phyloP scores from a whole-genome alignment of 805 yeast genomes.

The Candida ficus region DNA sequence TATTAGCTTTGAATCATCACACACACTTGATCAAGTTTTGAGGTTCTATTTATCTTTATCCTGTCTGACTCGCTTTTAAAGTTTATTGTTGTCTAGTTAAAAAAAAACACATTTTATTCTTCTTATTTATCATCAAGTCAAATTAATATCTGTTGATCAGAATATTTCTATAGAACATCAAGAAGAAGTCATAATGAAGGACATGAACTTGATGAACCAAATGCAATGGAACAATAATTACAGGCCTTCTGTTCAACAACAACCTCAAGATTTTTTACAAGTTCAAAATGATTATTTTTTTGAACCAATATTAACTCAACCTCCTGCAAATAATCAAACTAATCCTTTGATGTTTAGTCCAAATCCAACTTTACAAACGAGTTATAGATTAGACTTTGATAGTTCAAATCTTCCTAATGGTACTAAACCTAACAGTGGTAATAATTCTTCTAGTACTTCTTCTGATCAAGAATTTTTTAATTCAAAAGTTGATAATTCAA shows the following conservation, averaged over 20 bases:
- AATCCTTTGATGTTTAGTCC: background rate
- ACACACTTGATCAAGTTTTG: too few relatives aligned
- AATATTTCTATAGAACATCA: too few relatives aligned
- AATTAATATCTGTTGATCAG: too few relatives aligned
- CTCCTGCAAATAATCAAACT: background rate
- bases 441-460: background rate
- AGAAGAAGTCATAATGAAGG: background rate
- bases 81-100: too few relatives aligned
- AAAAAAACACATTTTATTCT: too few relatives aligned
- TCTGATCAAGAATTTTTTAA: constrained; percentile 1
- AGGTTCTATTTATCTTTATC: too few relatives aligned
- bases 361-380: too few relatives aligned
- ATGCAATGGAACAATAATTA: background rate
- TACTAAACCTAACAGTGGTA: too few relatives aligned
- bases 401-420: constrained; percentile 1
- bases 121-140: too few relatives aligned
- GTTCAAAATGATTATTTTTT: background rate
- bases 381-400: background rate
- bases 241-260: background rate
- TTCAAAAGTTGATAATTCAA: background rate
- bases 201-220: too few relatives aligned
- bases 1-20: too few relatives aligned
- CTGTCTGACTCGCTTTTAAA: too few relatives aligned
- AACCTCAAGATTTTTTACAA: background rate
- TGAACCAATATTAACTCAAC: background rate